Conservation (phyloP, 441 rosid genomes). For the Biscutella auriculata region DNA sequence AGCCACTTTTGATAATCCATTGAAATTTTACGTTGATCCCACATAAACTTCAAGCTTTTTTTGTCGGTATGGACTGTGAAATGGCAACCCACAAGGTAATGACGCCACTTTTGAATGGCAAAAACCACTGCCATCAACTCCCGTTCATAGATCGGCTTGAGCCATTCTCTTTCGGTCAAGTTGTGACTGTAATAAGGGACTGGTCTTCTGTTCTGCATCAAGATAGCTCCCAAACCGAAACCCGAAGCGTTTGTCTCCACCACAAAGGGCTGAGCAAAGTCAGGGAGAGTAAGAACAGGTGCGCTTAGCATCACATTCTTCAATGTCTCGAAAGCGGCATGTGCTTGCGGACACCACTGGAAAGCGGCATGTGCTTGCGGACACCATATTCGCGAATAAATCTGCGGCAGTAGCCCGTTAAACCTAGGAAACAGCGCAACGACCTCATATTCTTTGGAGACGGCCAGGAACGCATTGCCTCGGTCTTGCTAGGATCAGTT, state of each 20-base stretch:
- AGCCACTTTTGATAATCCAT: conserved; percentile 28
- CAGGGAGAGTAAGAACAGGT: no score
- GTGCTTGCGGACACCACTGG: no score
- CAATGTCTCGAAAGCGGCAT: no score
- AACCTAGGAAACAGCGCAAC: not conserved
- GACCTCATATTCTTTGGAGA: not conserved
- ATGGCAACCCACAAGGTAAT: not conserved
- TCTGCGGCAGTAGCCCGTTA: not conserved
- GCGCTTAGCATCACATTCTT: no score
- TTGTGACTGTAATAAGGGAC: no score
- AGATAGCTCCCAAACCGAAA: no score
- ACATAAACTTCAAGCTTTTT: conserved; percentile 13
- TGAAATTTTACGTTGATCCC: conserved; percentile 37
- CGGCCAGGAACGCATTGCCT: not conserved
- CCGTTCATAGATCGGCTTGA: not conserved
- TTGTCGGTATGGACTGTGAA: not conserved
- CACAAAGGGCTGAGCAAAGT: no score
- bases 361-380: no score
- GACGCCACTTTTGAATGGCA: not conserved
- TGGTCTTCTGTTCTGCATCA: no score
- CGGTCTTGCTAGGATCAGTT: not conserved
- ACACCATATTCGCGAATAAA: not conserved
- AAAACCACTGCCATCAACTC: not conserved
- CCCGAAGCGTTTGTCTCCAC: no score
- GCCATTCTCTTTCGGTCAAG: no score